These are phyloP conservation scores for Stemphylium vesicarium DNA, from an alignment of 2,329 filamentous ascomycete genomes.

Conservation along the genomic window DNA sequence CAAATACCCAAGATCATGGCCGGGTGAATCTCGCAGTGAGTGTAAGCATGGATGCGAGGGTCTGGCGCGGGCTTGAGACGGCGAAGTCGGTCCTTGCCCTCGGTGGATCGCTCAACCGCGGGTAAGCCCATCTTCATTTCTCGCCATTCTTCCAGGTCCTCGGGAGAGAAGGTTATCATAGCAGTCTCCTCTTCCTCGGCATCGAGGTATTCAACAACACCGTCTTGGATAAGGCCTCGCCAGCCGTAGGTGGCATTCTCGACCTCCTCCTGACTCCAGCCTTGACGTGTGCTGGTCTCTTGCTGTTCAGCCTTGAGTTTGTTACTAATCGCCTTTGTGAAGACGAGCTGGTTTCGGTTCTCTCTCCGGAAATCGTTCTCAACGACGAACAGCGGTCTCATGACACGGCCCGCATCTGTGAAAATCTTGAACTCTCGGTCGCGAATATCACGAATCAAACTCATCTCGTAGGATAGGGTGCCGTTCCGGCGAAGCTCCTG, in stretches of 20 bases:
- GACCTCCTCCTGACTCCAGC: constrained; percentile 66
- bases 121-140: constrained; percentile 52
- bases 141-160: constrained; percentile 76
- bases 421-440: constrained; percentile 99
- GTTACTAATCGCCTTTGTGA: constrained; percentile 79
- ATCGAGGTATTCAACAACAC: constrained; percentile 94
- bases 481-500: constrained; percentile 78
- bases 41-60: constrained; percentile 87
- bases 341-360: constrained; percentile 77
- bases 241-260: constrained; percentile 76
- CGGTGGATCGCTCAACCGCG: constrained; percentile 52
- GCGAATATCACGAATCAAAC: constrained; percentile 92
- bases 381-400: constrained; percentile 90
- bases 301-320: constrained; percentile 77
- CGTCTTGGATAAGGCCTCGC: constrained; percentile 81
- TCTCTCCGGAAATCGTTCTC: constrained; percentile 80
- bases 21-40: constrained; percentile 98
- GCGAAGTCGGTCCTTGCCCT: constrained; percentile 78
- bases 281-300: constrained; percentile 61
- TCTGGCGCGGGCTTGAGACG: constrained; percentile 89
- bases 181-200: constrained; percentile 98
- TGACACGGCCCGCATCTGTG: constrained; percentile 94
- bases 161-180: constrained; percentile 99
- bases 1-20: constrained; percentile 99
- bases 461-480: constrained; percentile 89